Evolutionary conservation across 2,329 filamentous ascomycete species (phyloP).

Genomic region (Botrytis fragariae): DNA sequence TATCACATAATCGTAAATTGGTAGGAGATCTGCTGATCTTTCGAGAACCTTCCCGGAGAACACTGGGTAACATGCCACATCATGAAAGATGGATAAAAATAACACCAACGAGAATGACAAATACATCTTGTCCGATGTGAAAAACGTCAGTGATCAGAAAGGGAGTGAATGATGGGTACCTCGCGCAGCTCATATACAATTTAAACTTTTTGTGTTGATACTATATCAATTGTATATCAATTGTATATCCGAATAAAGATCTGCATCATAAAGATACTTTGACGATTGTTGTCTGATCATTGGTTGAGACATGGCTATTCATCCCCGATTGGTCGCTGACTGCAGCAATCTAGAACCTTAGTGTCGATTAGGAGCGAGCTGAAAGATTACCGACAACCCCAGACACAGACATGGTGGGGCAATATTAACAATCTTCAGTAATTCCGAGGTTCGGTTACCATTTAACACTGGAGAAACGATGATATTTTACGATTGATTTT

Average conservation of each 20-base stretch:
- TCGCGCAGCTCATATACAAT: neutral
- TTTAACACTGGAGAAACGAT: neutral
- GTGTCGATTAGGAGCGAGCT: neutral
- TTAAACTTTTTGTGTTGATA: neutral
- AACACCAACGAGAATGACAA: neutral
- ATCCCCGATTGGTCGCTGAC: neutral
- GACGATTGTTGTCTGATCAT: neutral
- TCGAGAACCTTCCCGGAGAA: neutral
- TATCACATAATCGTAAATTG: constrained; percentile 20
- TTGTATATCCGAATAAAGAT: neutral
- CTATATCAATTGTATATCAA: neutral
- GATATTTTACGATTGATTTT: neutral
- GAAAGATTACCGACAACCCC: neutral
- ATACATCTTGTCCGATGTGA: neutral
- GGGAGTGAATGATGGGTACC: neutral
- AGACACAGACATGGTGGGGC: neutral
- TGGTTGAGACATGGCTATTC: neutral
- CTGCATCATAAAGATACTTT: neutral
- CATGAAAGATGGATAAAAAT: neutral
- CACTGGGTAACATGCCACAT: neutral
- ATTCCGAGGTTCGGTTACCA: neutral
- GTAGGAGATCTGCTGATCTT: neutral
- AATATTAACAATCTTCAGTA: neutral
- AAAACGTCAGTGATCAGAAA: neutral
- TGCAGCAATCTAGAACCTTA: neutral